phyloP scores from a whole-genome alignment of 768 basidiomycete genomes.

The Agrocybe chaxingu region DNA sequence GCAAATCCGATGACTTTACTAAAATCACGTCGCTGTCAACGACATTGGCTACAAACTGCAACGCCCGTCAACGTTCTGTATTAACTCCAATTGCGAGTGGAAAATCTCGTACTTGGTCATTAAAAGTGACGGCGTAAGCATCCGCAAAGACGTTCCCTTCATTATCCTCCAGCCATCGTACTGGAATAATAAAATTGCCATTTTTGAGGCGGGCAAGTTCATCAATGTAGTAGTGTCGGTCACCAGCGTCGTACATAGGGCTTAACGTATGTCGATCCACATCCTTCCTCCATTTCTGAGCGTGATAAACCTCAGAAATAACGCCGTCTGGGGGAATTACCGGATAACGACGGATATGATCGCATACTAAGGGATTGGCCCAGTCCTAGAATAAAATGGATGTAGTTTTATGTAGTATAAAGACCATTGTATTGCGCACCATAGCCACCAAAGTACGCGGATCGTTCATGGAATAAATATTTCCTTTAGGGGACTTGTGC shows the following conservation, averaged over 20 bases:
- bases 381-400: slow-evolving; percentile 23
- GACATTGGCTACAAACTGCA: slow-evolving; percentile 10
- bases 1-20: slow-evolving; percentile 11
- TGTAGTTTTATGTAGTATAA: neutral
- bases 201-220: slow-evolving; percentile 14
- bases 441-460: slow-evolving; percentile 20
- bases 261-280: slow-evolving; percentile 8
- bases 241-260: slow-evolving; percentile 15
- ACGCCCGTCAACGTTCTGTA: neutral
- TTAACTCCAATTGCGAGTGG: neutral
- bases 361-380: slow-evolving; percentile 23
- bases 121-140: slow-evolving; percentile 14
- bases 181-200: slow-evolving; percentile 16
- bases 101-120: slow-evolving; percentile 7
- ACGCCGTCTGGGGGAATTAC: slow-evolving; percentile 21
- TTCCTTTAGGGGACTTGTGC: slow-evolving; percentile 21
- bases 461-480: slow-evolving; percentile 29
- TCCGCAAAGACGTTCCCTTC: slow-evolving; percentile 14
- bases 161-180: slow-evolving; percentile 21
- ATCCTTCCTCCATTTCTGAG: slow-evolving; percentile 11
- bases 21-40: slow-evolving; percentile 7
- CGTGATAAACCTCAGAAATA: slow-evolving; percentile 20
- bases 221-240: slow-evolving; percentile 17
- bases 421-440: slow-evolving; percentile 11
- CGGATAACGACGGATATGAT: slow-evolving; percentile 26